Conservation (phyloP, 1,284 basidiomycete species). For the Takashimella koratensis region DNA sequence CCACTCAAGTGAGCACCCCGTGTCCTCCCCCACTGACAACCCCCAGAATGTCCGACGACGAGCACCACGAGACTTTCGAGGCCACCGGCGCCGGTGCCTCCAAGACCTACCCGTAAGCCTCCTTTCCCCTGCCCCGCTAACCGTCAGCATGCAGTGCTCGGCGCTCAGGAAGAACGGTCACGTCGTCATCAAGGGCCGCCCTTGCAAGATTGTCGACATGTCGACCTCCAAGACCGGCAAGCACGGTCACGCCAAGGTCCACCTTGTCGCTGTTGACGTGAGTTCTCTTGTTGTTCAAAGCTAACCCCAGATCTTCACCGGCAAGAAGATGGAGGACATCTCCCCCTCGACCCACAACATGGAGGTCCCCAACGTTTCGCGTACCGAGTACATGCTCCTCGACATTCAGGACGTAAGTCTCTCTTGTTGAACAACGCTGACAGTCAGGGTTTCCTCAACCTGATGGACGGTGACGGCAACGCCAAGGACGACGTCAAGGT, state of each 20-base stretch:
- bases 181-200: conserved; percentile 96
- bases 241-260: conserved; percentile 99
- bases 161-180: conserved; percentile 87
- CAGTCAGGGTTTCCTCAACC: conserved; percentile 75
- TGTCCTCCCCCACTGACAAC: neutral
- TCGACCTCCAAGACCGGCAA: conserved; percentile 89
- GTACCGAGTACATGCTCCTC: conserved; percentile 89
- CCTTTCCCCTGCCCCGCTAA: neutral
- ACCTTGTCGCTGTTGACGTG: conserved; percentile 94
- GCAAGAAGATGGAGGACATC: conserved; percentile 97
- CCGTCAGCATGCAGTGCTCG: conserved; percentile 80
- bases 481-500: conserved; percentile 94
- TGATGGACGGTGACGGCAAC: conserved; percentile 79
- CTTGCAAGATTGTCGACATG: conserved; percentile 99
- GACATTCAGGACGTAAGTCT: conserved; percentile 67
- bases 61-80: conserved; percentile 87
- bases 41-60: conserved; percentile 76
- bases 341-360: conserved; percentile 73
- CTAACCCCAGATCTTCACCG: conserved; percentile 77
- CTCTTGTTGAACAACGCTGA: neutral
- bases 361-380: conserved; percentile 93
- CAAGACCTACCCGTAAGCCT: conserved; percentile 59
- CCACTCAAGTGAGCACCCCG: conserved; percentile 10
- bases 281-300: conserved; percentile 43
- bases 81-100: conserved; percentile 69